Conservation (phyloP, 768 basidiomycete genomes). For the Podaxis sp. region DNA sequence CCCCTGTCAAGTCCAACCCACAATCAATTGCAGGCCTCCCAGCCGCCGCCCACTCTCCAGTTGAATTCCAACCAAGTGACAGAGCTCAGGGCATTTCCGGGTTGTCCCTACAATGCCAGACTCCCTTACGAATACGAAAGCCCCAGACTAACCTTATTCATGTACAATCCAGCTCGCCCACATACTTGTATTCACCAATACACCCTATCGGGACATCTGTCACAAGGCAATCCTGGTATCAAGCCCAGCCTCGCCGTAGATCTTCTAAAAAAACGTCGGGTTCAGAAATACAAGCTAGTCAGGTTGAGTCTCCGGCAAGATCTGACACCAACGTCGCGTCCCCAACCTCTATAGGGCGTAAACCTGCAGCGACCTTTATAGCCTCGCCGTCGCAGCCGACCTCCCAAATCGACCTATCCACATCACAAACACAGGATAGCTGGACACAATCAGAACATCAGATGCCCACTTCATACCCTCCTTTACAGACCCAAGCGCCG, state of each 20-base stretch:
- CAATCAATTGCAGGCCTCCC: not conserved
- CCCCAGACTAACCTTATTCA: not conserved
- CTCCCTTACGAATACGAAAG: not conserved
- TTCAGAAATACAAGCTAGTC: not conserved
- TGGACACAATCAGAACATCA: not conserved
- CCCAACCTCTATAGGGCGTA: not conserved
- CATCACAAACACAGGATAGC: not conserved
- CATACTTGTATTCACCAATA: not conserved
- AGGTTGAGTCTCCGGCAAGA: not conserved
- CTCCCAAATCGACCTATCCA: not conserved
- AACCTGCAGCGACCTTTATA: not conserved
- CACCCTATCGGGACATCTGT: not conserved
- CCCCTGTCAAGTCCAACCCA: not conserved
- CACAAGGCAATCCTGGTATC: conserved; percentile 7
- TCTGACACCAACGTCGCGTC: not conserved
- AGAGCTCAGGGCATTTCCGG: not conserved
- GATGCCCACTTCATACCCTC: conserved; percentile 20
- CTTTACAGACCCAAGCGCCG: conserved; percentile 51
- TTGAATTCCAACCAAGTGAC: not conserved
- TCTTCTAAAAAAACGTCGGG: not conserved
- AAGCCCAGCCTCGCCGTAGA: not conserved
- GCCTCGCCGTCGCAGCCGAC: not conserved
- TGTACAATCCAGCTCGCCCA: not conserved
- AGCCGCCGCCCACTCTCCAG: not conserved
- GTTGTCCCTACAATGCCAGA: not conserved